Evolutionary conservation across 1,284 basidiomycete genomes (phyloP).

Genomic region (Apiotrichum mycotoxinovorans): DNA sequence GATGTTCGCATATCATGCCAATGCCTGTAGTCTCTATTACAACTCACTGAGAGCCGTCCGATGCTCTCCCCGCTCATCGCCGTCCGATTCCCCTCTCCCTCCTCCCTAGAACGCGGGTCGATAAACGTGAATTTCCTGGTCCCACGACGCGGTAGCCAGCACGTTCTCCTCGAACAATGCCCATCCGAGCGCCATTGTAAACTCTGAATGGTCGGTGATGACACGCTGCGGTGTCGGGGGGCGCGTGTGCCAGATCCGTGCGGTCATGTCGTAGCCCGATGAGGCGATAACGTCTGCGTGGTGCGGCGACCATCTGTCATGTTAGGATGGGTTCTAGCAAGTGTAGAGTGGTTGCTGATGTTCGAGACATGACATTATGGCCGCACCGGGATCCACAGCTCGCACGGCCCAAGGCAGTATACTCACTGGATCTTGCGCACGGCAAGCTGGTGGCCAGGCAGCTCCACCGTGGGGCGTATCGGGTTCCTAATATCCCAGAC

Average conservation of each 20-base stretch:
- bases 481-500: constrained; percentile 51
- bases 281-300: constrained; percentile 62
- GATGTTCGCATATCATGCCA: no score
- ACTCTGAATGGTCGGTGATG: constrained; percentile 82
- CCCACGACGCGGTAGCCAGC: constrained; percentile 86
- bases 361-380: no score
- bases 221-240: constrained; percentile 52
- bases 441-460: constrained; percentile 53
- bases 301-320: constrained; percentile 54
- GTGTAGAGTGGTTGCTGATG: not conserved
- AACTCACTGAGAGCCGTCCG: no score
- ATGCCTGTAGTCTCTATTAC: no score
- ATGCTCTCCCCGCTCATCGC: no score
- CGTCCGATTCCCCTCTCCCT: not conserved
- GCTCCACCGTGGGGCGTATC: constrained; percentile 15
- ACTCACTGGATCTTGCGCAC: constrained; percentile 51
- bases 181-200: constrained; percentile 89
- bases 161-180: constrained; percentile 72
- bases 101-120: constrained; percentile 6
- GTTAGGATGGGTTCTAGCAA: not conserved
- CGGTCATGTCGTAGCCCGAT: constrained; percentile 73
- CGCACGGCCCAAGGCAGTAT: no score
- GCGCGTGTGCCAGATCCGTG: constrained; percentile 50
- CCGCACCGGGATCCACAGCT: no score
- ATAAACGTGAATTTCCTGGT: constrained; percentile 75